These are phyloP conservation scores for Blastocystis sp. DNA, from an alignment of 352 stramenopile species.

Conservation along the genomic window DNA sequence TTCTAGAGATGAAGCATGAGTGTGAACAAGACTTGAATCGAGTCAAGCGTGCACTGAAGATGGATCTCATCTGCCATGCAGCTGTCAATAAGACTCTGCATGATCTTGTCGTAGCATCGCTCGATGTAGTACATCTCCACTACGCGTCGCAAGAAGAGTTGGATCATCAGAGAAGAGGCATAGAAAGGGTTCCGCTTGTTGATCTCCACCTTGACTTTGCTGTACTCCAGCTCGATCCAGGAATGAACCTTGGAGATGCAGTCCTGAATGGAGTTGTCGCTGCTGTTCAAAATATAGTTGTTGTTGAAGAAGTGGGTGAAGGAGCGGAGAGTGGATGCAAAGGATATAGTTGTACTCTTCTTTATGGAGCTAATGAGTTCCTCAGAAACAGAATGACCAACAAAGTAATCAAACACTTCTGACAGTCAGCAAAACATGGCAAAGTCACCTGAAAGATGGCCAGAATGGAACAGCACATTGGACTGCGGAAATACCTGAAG, in stretches of 20 bases:
- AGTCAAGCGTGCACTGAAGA: not conserved
- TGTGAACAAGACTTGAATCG: not conserved
- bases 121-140: conserved; percentile 49
- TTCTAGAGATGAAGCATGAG: not conserved
- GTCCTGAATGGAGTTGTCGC: not conserved
- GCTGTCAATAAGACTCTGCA: not conserved
- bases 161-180: conserved; percentile 16
- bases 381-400: not conserved
- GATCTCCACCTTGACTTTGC: not conserved
- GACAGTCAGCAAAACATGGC: not conserved
- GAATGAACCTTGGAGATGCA: not conserved
- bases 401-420: conserved; percentile 49
- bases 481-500: conserved; percentile 23
- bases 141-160: conserved; percentile 36
- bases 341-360: conserved; percentile 32
- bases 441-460: not conserved
- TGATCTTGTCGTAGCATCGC: conserved; percentile 21
- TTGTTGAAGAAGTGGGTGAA: conserved; percentile 53
- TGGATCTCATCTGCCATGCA: not conserved
- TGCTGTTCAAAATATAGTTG: conserved; percentile 34
- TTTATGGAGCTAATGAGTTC: not conserved
- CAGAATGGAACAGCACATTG: conserved; percentile 20
- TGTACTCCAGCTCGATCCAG: not conserved
- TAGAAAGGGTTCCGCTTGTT: not conserved
- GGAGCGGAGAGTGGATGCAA: not conserved